Evolutionary conservation across 495 filamentous ascomycete genomes (phyloP), one percentile per base, ranked within the genome.

Genomic region (Lophiostoma macrostomum): DNA sequence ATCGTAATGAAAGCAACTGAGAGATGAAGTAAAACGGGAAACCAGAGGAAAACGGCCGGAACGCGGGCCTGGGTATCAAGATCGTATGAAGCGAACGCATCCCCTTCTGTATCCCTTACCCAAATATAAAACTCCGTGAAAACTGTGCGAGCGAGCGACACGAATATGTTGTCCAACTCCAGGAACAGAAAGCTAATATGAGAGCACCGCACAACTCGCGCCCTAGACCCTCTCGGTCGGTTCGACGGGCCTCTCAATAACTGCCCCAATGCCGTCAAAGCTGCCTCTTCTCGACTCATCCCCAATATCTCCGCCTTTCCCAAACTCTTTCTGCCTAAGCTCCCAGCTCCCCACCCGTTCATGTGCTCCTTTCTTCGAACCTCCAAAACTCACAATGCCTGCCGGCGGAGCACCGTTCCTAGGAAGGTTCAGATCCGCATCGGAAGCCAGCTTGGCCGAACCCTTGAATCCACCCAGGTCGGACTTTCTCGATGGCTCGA

Each of bases 281-380:
- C 67, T 69, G 25, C 25, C 53, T 22, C 64, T 46, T 31, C 55
- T 16, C 24, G 51, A 61, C 19, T 53, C 48, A 10, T 44, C 60
- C 22, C 11, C 50, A 23, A 18, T 23, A 19, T 29, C 49, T 18
- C 42, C 52, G 16, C 3, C 23, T 37, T 25, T 25, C 13, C 61
- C 53, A 36, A 56, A 56, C 42, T 60, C 59, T 45, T 64, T 60
- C 38, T 63, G 46, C 41, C 65, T 64, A 42, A 72, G 41, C 61
- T 72, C 70, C 70, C 70, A 72, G 48, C 70, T 72, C 6, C 66
- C 67, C 2, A 68, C 65, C 31, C 69, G 57, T 58, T 69, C 65
- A 47, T 70, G 55, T 11, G 38, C 36, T 13, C 6, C 35, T 36
- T 59, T 58, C 45, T n/a, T 42, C 18, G 19, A 19, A 8, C 25